Conservation (phyloP, 2,329 filamentous ascomycete genomes). For the Neonectria ditissima region DNA sequence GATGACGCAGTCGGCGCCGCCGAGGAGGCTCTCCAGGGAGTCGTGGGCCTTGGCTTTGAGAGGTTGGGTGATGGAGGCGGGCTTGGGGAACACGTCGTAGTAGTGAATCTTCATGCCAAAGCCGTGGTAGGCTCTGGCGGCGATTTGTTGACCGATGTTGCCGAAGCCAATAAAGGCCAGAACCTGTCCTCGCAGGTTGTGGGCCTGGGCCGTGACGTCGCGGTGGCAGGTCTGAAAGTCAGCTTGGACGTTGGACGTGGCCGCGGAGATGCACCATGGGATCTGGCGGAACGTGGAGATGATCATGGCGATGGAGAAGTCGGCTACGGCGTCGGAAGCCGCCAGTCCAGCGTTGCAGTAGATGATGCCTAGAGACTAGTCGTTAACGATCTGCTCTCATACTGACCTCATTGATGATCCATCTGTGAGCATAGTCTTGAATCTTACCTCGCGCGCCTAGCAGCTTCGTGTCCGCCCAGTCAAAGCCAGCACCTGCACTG, state of each 20-base stretch:
- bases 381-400: slow-evolving; percentile 7
- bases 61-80: slow-evolving; percentile 54
- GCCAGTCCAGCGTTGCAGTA: slow-evolving; percentile 81
- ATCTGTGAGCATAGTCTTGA: slow-evolving; percentile 40
- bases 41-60: slow-evolving; percentile 62
- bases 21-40: slow-evolving; percentile 64
- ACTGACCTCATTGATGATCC: neutral
- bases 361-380: slow-evolving; percentile 62
- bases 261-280: slow-evolving; percentile 71
- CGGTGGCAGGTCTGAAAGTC: slow-evolving; percentile 70
- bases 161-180: slow-evolving; percentile 79
- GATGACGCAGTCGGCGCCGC: slow-evolving; percentile 68
- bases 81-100: slow-evolving; percentile 67
- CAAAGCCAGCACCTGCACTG: slow-evolving; percentile 73
- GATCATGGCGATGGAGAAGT: slow-evolving; percentile 76
- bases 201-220: slow-evolving; percentile 68
- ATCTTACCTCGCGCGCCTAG: slow-evolving; percentile 69
- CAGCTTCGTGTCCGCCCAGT: slow-evolving; percentile 73
- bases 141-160: slow-evolving; percentile 73
- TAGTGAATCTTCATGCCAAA: slow-evolving; percentile 78
- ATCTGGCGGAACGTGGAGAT: slow-evolving; percentile 77
- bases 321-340: slow-evolving; percentile 78
- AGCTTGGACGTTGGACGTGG: slow-evolving; percentile 52
- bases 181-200: slow-evolving; percentile 70
- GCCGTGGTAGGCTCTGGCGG: slow-evolving; percentile 60